These are phyloP conservation scores for Rosa rugosa DNA, from an alignment of 306 rosid genomes.

Conservation along the genomic window DNA sequence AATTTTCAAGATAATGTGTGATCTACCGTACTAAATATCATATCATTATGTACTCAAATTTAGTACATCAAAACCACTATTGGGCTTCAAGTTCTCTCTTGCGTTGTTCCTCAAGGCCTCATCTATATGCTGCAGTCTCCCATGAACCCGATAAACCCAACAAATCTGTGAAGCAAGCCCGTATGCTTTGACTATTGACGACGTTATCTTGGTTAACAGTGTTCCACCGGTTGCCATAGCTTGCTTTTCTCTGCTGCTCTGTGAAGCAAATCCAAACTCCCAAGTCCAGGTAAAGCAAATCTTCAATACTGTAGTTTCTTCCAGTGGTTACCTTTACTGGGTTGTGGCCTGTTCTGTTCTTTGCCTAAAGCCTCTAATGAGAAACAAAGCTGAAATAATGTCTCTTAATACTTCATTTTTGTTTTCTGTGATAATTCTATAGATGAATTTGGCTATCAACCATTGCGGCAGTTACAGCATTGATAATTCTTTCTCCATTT, in stretches of 20 bases:
- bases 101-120: too few species aligned
- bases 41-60: too few species aligned
- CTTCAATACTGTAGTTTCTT: neutral
- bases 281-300: constrained; percentile 5
- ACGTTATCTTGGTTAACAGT: neutral
- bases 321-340: neutral
- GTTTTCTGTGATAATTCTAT: neutral
- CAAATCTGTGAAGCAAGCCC: neutral
- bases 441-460: constrained; percentile 43
- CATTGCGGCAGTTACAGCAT: constrained; percentile 24
- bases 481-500: constrained; percentile 19
- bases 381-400: neutral
- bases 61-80: neutral
- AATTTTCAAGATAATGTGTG: too few species aligned
- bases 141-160: neutral
- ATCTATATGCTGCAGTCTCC: neutral
- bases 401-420: neutral
- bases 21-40: too few species aligned
- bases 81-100: too few species aligned
- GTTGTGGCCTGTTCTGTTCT: neutral
- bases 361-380: neutral
- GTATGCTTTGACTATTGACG: neutral
- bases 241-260: constrained; percentile 6
- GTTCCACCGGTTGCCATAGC: neutral
- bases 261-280: neutral